These are phyloP conservation scores for Ramaria rubella DNA, from an alignment of 768 basidiomycete species.

Conservation along the genomic window DNA sequence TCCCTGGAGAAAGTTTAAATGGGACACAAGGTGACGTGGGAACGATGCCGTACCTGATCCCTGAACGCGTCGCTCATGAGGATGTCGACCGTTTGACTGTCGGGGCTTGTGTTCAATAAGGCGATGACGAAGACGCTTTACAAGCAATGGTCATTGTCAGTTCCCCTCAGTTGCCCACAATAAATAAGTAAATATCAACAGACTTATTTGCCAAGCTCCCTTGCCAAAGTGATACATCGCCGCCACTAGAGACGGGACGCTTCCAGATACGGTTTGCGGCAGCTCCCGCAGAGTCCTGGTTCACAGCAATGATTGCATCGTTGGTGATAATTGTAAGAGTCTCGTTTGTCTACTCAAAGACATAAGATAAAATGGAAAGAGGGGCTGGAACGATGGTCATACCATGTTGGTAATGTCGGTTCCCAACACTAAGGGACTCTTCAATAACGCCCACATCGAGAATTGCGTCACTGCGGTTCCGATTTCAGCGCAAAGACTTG, in stretches of 20 bases:
- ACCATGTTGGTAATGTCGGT: conserved; percentile 36
- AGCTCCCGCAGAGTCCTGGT: conserved; percentile 26
- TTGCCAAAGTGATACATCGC: conserved; percentile 28
- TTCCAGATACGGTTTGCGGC: conserved; percentile 32
- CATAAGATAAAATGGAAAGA: not conserved
- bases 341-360: conserved; percentile 24
- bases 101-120: conserved; percentile 29
- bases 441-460: conserved; percentile 36
- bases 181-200: not conserved
- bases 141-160: not conserved
- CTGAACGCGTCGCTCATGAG: conserved; percentile 28
- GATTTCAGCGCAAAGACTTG: no score
- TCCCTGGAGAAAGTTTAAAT: conserved; percentile 1
- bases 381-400: not conserved
- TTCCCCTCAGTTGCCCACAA: no score
- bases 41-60: conserved; percentile 23
- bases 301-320: conserved; percentile 31
- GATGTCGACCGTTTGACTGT: conserved; percentile 24
- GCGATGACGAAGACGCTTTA: conserved; percentile 32
- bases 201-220: conserved; percentile 29
- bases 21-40: not conserved
- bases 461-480: conserved; percentile 34
- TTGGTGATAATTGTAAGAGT: conserved; percentile 34
- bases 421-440: conserved; percentile 37
- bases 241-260: conserved; percentile 21